Conservation (phyloP, 805 yeast genomes). For the Cyberlindnera xishuangbannaensis region DNA sequence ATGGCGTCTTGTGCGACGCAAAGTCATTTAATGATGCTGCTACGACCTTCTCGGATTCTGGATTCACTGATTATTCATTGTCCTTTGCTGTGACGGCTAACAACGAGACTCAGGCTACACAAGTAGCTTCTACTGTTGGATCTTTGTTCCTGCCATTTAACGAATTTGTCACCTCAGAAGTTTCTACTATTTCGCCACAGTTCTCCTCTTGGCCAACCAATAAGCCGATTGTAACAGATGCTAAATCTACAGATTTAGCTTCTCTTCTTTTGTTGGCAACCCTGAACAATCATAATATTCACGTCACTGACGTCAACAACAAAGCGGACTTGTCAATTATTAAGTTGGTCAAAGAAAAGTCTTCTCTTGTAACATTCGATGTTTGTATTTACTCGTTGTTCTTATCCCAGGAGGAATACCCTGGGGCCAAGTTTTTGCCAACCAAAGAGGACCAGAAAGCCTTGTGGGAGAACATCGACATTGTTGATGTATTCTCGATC, state of each 20-base stretch:
- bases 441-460: slow-evolving; percentile 73
- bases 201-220: slow-evolving; percentile 77
- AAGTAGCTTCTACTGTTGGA: slow-evolving; percentile 62
- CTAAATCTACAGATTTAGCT: slow-evolving; percentile 88
- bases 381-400: slow-evolving; percentile 77
- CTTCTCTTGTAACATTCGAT: slow-evolving; percentile 82
- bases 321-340: slow-evolving; percentile 80
- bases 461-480: slow-evolving; percentile 69
- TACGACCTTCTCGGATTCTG: slow-evolving; percentile 43
- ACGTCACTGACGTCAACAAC: slow-evolving; percentile 79
- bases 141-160: slow-evolving; percentile 79
- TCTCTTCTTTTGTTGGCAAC: slow-evolving; percentile 86
- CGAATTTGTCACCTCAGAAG: slow-evolving; percentile 56
- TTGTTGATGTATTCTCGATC: slow-evolving; percentile 81
- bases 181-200: slow-evolving; percentile 74
- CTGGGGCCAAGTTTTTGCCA: slow-evolving; percentile 70
- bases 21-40: slow-evolving; percentile 61
- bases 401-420: slow-evolving; percentile 64
- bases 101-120: slow-evolving; percentile 57
- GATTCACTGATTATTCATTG: slow-evolving; percentile 77
- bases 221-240: slow-evolving; percentile 89
- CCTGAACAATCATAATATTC: slow-evolving; percentile 76
- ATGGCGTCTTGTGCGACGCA: slow-evolving; percentile 61
- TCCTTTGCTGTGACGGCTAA: slow-evolving; percentile 76
- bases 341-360: slow-evolving; percentile 77